Evolutionary conservation across 768 basidiomycete species (phyloP).

Genomic region (Cystobasidium onofrii): DNA sequence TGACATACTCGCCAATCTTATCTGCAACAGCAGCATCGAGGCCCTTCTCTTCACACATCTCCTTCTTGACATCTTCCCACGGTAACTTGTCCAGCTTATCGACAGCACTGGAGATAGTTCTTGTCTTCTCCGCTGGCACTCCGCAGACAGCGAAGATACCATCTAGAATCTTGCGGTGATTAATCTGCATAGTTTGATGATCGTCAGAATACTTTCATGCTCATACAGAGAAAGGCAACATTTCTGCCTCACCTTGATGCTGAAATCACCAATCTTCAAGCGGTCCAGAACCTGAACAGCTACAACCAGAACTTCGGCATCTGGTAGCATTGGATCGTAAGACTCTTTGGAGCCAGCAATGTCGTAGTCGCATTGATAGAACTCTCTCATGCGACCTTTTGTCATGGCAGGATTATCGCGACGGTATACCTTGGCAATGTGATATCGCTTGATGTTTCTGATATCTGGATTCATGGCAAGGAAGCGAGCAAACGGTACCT

Average conservation of each 20-base stretch:
- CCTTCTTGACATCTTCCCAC: constrained; percentile 84
- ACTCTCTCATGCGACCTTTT: constrained; percentile 97
- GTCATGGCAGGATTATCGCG: constrained; percentile 94
- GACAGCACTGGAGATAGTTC: constrained; percentile 87
- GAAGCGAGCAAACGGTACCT: constrained; percentile 84
- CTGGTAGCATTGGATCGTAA: constrained; percentile 96
- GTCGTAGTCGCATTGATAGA: constrained; percentile 96
- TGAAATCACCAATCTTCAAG: constrained; percentile 88
- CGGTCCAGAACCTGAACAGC: constrained; percentile 69
- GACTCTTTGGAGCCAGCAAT: constrained; percentile 58
- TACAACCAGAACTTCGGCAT: constrained; percentile 78
- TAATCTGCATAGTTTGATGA: no score
- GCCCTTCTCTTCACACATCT: constrained; percentile 95
- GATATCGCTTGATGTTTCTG: constrained; percentile 72
- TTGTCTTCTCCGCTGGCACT: constrained; percentile 78
- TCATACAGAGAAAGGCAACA: no score
- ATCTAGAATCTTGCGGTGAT: constrained; percentile 93
- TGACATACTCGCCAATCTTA: constrained; percentile 93
- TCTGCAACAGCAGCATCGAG: constrained; percentile 72
- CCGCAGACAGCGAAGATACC: constrained; percentile 96
- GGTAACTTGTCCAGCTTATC: constrained; percentile 96
- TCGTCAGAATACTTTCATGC: no score
- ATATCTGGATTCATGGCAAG: constrained; percentile 77
- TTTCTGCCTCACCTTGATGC: constrained; percentile 61
- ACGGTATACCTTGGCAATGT: constrained; percentile 97